A percentile compares a stretch with the other conserved stretches of the same genome.
These are phyloP conservation scores for Gonapodya prolifera DNA, from an alignment of 192 early-diverging fungal genomes.

Conservation along the genomic window DNA sequence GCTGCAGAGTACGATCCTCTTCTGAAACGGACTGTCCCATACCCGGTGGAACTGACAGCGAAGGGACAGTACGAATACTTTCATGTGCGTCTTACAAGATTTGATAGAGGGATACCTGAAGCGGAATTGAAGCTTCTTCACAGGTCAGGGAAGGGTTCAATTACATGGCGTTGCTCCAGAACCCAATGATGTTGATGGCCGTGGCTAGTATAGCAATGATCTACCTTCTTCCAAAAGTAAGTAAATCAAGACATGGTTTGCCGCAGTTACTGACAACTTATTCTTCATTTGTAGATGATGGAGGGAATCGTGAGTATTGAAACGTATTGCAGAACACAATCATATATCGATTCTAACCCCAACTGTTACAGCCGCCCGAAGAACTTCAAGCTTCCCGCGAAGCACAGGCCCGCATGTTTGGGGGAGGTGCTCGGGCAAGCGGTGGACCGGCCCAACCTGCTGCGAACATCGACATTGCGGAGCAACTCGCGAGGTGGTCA, in stretches of 20 bases:
- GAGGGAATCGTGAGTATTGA: no score
- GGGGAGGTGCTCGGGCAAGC: not conserved
- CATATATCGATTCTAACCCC: no score
- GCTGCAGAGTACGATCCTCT: not conserved
- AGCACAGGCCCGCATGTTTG: not conserved
- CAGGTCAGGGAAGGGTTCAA: conserved; percentile 3
- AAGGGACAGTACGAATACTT: not conserved
- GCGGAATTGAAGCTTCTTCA: not conserved
- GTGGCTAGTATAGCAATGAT: not conserved
- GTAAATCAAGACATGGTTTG: no score
- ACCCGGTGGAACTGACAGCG: not conserved
- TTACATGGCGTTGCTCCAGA: not conserved
- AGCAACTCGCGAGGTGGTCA: not conserved
- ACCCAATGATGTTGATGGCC: conserved; percentile 3
- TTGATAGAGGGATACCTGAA: not conserved
- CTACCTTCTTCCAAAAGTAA: not conserved
- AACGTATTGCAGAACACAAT: no score
- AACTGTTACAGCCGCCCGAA: no score
- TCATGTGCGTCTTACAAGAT: not conserved
- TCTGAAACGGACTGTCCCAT: not conserved
- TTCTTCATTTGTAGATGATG: not conserved
- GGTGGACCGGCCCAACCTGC: not conserved
- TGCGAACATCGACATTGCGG: not conserved
- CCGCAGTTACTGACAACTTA: no score
- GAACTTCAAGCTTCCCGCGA: not conserved